Base-by-base conservation (phyloP, 441 rosid species). In the Croton laevigatus region DNA sequence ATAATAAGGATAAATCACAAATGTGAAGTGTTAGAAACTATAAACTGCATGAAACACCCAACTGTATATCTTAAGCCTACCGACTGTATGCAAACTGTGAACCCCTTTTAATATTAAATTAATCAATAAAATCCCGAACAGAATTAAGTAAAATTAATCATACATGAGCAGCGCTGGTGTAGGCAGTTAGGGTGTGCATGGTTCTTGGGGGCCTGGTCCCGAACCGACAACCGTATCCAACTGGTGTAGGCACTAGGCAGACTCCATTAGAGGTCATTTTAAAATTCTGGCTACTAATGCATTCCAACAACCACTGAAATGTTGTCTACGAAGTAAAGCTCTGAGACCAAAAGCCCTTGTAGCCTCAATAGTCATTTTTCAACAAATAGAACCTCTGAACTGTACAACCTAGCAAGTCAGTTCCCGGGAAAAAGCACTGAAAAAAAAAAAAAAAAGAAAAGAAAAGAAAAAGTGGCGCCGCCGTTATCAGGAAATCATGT, bases 401-500 rank as follows among this genome's bases (percentile, higher is more conserved):
- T 16, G 64, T 8, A 40, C 20, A 5, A 0, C 12, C 22, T 13
- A 1, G 11, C 5, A 69, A 62, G 64, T 69, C 13, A 10, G 27
- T 22, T 4, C 20, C 3, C 46, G 0, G 66, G 36, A 19, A 60
- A 61, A 61, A 12, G 59, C 38, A 52, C 60, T 17, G 48, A 10
- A 13, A 14, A 17, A 3, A n/a, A 20, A 40, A 19, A 36, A 52
- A 1, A 60, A 23, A n/a, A n/a, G n/a, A n/a, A n/a, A n/a, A n/a
- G n/a, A n/a, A n/a, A n/a, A n/a, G n/a, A 27, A 27, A 27, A 27
- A 27, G 32, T 27, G 32, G 32, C 66, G 32, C 66, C 22, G 3
- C 37, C 46, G 46, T 8, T 67, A n/a, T 32, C 7, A 37, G 27
- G n/a, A 20, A 45, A 64, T 69, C 68, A 36, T 49, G 19, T 80